Conservation (phyloP, 208 protist genomes). For the Strigomonas galati region DNA sequence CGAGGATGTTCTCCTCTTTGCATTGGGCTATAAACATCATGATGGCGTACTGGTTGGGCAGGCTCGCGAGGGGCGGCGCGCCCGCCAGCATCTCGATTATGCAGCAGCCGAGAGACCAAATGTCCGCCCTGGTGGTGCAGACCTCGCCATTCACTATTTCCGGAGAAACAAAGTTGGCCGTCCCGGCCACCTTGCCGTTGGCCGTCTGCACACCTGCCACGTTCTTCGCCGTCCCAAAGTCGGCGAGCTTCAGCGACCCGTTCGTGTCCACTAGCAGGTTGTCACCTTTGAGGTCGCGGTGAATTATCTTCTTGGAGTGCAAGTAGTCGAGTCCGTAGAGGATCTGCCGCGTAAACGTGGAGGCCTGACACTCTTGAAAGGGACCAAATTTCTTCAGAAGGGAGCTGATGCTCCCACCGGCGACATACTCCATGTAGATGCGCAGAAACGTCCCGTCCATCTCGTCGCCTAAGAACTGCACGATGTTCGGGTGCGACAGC, state of each 20-base stretch:
- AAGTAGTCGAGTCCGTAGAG: conserved; percentile 81
- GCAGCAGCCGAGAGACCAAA: conserved; percentile 91
- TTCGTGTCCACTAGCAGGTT: conserved; percentile 84
- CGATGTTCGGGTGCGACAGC: conserved; percentile 90
- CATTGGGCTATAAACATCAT: conserved; percentile 77
- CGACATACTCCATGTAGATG: conserved; percentile 93
- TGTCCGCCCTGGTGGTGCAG: conserved; percentile 54
- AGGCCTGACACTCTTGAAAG: conserved; percentile 74
- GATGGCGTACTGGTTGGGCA: conserved; percentile 69
- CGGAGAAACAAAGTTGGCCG: conserved; percentile 90
- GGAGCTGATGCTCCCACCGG: conserved; percentile 84
- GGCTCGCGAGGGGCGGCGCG: conserved; percentile 47
- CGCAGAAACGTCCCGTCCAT: conserved; percentile 61
- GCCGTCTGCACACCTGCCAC: conserved; percentile 23
- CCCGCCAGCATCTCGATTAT: conserved; percentile 90
- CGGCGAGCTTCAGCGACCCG: conserved; percentile 77
- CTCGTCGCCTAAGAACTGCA: conserved; percentile 83
- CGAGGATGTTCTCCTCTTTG: conserved; percentile 31
- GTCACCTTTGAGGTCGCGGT: conserved; percentile 92
- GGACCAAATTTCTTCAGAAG: conserved; percentile 73
- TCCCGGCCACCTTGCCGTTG: conserved; percentile 62
- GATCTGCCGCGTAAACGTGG: conserved; percentile 76
- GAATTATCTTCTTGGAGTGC: conserved; percentile 78
- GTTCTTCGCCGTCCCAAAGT: conserved; percentile 76
- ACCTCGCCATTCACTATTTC: conserved; percentile 65